Evolutionary conservation across 176 grass and related monocot genomes (phyloP).

Genomic region (Saccharum officinarum): DNA sequence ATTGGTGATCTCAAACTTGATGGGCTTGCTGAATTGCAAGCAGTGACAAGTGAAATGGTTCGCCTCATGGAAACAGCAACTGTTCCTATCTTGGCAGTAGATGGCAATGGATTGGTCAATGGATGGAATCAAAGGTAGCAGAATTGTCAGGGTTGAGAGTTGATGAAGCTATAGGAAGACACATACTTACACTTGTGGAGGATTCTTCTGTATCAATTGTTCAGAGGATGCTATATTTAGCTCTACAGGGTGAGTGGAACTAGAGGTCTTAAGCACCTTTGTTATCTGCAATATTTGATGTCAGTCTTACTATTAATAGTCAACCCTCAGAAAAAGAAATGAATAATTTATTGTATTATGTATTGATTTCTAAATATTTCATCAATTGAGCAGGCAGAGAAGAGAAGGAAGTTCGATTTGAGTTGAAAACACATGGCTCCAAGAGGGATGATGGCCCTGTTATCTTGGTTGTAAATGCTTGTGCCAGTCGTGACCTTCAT

Average conservation of each 20-base stretch:
- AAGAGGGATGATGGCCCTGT: conserved; percentile 62
- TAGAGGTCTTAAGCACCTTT: background rate
- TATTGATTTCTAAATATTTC: conserved; percentile 23
- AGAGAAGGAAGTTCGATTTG: conserved; percentile 86
- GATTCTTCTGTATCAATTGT: conserved; percentile 67
- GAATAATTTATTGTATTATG: conserved; percentile 3
- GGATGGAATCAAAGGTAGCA: conserved; percentile 88
- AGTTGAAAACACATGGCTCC: conserved; percentile 80
- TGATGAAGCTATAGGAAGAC: conserved; percentile 78
- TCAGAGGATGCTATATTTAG: conserved; percentile 82
- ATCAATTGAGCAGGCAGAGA: conserved; percentile 61
- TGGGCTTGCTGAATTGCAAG: conserved; percentile 78
- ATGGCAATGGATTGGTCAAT: conserved; percentile 79
- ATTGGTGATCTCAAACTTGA: conserved; percentile 79
- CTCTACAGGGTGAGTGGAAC: conserved; percentile 63
- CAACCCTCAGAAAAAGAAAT: background rate
- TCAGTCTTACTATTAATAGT: conserved; percentile 12
- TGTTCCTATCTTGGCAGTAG: conserved; percentile 89
- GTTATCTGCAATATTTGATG: background rate
- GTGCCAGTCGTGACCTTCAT: conserved; percentile 77
- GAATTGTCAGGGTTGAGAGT: conserved; percentile 76
- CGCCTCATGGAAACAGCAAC: conserved; percentile 93
- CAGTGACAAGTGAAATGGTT: conserved; percentile 97
- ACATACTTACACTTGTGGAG: conserved; percentile 82
- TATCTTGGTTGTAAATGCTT: conserved; percentile 86